These are phyloP conservation scores for Oemleria cerasiformis DNA, from an alignment of 306 rosid genomes.

Conservation along the genomic window DNA sequence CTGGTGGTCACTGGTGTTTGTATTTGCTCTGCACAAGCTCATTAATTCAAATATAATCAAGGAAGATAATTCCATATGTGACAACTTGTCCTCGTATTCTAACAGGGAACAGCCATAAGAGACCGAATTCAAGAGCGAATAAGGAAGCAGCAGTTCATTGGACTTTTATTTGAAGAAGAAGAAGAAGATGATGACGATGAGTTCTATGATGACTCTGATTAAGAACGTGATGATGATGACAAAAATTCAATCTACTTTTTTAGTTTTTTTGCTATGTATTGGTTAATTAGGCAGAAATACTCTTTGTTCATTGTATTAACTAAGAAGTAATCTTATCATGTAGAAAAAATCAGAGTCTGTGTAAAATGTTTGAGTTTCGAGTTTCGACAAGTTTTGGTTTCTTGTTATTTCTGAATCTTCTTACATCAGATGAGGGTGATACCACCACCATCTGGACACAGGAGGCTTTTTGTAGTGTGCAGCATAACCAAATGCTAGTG, in stretches of 20 bases:
- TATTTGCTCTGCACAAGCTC: background rate
- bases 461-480: background rate
- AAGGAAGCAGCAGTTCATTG: slow-evolving; percentile 50
- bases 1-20: background rate
- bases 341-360: background rate
- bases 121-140: slow-evolving; percentile 92
- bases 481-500: slow-evolving; percentile 6
- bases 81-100: background rate
- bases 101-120: slow-evolving; percentile 89
- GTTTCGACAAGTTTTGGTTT: background rate
- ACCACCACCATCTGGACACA: background rate
- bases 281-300: slow-evolving; percentile 8
- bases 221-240: slow-evolving; percentile 36
- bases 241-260: slow-evolving; percentile 34
- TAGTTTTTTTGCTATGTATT: background rate
- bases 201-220: slow-evolving; percentile 42
- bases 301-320: background rate
- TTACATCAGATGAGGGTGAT: slow-evolving; percentile 7
- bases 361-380: background rate
- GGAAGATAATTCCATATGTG: background rate
- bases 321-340: background rate
- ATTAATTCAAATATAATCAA: slow-evolving; percentile 13
- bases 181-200: slow-evolving; percentile 51
- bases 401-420: background rate
- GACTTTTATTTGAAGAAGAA: slow-evolving; percentile 28